Evolutionary conservation across 208 protist species (phyloP), one percentile per base, ranked within the genome.

Genomic region (Crithidia thermophila): DNA sequence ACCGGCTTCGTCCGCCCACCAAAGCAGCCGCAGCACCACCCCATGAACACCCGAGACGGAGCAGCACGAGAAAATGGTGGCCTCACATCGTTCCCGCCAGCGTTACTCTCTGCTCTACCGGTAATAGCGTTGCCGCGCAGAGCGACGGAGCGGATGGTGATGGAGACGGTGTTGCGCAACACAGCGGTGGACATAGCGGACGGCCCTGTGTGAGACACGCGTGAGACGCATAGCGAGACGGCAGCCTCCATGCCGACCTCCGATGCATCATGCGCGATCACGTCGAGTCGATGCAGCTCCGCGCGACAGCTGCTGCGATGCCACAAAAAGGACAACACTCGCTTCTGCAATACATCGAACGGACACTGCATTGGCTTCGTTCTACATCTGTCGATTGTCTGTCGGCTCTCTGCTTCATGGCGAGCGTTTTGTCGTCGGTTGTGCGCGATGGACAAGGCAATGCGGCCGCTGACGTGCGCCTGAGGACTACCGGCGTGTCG

Each of bases 1-100:
- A 31, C 23, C 4, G 14, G 0, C 0, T 18, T 40, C 21, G 43
- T 30, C 33, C 58, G 30, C n/a, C 58, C 58, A 11, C 31, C 58
- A 21, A 43, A 64, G 58, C 58, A 64, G 2, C 58, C 58, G 21
- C 58, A 64, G 33, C 43, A 43, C 58, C 58, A 64, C 58, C 31
- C 42, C 8, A 64, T 10, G 10, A 14, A 64, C 28, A 64, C 25
- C 13, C 7, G 2, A 23, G 34, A n/a, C n/a, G n/a, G n/a, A n/a
- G n/a, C n/a, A n/a, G n/a, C n/a, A n/a, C n/a, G n/a, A n/a, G n/a
- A n/a, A n/a, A n/a, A n/a, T n/a, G n/a, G n/a, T n/a, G n/a, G n/a
- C n/a, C n/a, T n/a, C n/a, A n/a, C n/a, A n/a, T n/a, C n/a, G n/a
- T n/a, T n/a, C n/a, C n/a, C n/a, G n/a, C n/a, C n/a, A n/a, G n/a